phyloP scores from a whole-genome alignment of 345 rosid species.

The Leavenworthia alabamica region DNA sequence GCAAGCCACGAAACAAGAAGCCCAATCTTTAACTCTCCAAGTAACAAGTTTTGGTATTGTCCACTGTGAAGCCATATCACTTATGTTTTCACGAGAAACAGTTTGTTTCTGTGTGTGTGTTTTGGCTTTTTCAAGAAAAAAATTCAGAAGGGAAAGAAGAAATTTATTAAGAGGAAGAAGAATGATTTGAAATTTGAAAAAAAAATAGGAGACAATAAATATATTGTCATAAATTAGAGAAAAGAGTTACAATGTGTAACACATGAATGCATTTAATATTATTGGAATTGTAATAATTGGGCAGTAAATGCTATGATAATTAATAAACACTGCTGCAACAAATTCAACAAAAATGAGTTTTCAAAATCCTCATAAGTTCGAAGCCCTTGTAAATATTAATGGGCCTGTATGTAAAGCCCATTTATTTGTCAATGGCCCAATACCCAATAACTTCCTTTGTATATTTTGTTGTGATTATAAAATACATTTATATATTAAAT shows the following conservation, averaged over 20 bases:
- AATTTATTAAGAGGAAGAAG: constrained; percentile 23
- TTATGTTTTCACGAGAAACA: constrained; percentile 2
- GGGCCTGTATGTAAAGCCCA: neutral
- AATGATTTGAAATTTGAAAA: constrained; percentile 51
- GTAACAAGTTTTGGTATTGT: constrained; percentile 44
- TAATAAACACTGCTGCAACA: constrained; percentile 5
- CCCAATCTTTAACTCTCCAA: constrained; percentile 58
- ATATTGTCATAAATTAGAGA: constrained; percentile 25
- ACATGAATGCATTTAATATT: constrained; percentile 38
- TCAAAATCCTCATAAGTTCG: neutral
- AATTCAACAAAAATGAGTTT: neutral
- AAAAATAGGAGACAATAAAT: neutral
- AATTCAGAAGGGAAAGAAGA: neutral
- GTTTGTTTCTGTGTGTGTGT: neutral
- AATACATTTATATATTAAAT: too few species aligned
- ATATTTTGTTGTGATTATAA: neutral
- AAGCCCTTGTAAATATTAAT: neutral
- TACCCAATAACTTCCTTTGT: too few species aligned
- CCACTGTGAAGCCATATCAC: constrained; percentile 41
- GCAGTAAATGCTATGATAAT: constrained; percentile 26
- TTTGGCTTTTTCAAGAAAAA: neutral
- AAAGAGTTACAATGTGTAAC: constrained; percentile 33
- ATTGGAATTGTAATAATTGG: constrained; percentile 24
- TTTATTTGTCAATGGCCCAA: neutral
- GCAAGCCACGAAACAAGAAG: constrained; percentile 59